phyloP scores from a whole-genome alignment of 2,329 filamentous ascomycete species.

The Sarocladium oryzae region DNA sequence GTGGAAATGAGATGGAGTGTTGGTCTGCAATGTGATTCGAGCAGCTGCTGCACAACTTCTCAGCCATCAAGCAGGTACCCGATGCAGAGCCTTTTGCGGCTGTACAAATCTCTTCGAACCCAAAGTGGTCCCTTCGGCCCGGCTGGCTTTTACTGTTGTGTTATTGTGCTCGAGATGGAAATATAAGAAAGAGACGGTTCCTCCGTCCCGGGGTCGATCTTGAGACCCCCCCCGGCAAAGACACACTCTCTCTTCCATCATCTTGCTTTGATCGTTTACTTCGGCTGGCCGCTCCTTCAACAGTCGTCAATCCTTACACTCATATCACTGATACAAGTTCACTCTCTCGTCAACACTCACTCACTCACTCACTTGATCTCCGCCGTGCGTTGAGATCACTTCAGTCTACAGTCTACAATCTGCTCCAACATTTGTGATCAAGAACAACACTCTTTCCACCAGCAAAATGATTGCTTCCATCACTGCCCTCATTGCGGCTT shows the following conservation, averaged over 20 bases:
- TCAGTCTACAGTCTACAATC: background rate
- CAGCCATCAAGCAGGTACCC: background rate
- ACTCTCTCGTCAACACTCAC: too few relatives aligned
- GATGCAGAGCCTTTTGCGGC: background rate
- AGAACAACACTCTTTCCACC: background rate
- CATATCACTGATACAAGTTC: too few relatives aligned
- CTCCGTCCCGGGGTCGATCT: background rate
- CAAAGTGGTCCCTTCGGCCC: background rate
- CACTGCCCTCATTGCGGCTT: conserved; percentile 17
- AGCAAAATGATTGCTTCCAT: conserved; percentile 18
- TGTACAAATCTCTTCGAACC: background rate
- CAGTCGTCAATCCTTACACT: conserved; percentile 1
- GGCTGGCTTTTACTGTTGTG: background rate
- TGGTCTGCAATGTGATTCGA: background rate
- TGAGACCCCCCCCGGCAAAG: conserved; percentile 1
- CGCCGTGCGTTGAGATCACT: conserved; percentile 10
- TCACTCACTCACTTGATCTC: background rate
- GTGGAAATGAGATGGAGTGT: background rate
- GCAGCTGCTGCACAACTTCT: background rate
- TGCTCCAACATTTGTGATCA: too few relatives aligned
- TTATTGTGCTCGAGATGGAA: background rate
- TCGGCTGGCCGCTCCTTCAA: conserved; percentile 9
- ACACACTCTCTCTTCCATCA: background rate
- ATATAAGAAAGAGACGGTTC: background rate
- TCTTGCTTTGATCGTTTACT: conserved; percentile 16